Evolutionary conservation across 495 filamentous ascomycete species (phyloP).

Genomic region (Penicillium canariense): DNA sequence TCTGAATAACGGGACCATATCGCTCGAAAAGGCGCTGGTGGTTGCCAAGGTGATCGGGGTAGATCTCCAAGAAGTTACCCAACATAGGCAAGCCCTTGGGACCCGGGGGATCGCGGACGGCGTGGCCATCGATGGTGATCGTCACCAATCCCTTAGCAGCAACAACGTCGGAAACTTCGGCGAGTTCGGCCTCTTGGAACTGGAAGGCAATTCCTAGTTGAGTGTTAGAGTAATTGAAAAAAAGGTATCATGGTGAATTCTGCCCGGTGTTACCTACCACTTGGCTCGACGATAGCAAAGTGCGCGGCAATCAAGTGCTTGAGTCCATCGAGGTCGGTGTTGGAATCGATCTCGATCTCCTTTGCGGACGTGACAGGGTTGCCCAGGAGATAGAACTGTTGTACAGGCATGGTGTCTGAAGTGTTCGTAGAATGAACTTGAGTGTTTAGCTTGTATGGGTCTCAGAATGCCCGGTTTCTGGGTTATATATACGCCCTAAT

Average conservation of each 20-base stretch:
- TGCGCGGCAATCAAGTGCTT: conserved; percentile 35
- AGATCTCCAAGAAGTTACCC: conserved; percentile 55
- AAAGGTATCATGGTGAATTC: neutral
- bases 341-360: conserved; percentile 24
- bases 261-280: too few species aligned
- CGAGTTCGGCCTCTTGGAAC: conserved; percentile 23
- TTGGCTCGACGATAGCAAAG: conserved; percentile 27
- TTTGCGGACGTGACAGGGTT: conserved; percentile 28
- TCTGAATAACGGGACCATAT: conserved; percentile 55
- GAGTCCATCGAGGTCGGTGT: conserved; percentile 21
- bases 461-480: too few species aligned
- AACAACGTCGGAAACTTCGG: conserved; percentile 29
- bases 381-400: conserved; percentile 38
- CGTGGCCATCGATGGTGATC: conserved; percentile 44
- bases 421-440: neutral
- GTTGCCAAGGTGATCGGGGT: conserved; percentile 58
- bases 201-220: conserved; percentile 41
- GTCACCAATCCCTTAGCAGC: conserved; percentile 30
- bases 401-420: conserved; percentile 30
- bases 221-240: neutral
- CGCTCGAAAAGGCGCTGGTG: conserved; percentile 52
- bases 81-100: conserved; percentile 48
- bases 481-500: neutral
- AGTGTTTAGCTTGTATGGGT: too few species aligned
- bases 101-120: conserved; percentile 41